Conservation (phyloP, 495 filamentous ascomycete genomes). For the Penicillium pulvis region DNA sequence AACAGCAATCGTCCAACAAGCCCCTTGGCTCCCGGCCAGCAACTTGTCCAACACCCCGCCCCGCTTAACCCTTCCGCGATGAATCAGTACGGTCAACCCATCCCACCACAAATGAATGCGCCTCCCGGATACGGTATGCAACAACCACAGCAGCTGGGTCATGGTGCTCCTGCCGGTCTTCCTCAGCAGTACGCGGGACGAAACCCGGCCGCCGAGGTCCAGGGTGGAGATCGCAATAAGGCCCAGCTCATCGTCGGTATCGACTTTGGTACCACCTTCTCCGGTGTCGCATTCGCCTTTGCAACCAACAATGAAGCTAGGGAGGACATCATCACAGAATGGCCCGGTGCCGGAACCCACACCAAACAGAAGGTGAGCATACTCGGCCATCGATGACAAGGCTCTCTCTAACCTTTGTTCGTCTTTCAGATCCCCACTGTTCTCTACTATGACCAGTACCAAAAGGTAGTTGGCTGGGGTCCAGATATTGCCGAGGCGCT, state of each 20-base stretch:
- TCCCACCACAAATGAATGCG: constrained; percentile 48
- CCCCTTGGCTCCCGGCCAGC: constrained; percentile 57
- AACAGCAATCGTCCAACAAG: constrained; percentile 55
- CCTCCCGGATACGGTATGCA: constrained; percentile 54
- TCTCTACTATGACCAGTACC: constrained; percentile 80
- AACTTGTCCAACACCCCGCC: constrained; percentile 69
- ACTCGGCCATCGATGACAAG: not conserved
- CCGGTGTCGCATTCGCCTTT: constrained; percentile 78
- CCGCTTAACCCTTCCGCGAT: constrained; percentile 63
- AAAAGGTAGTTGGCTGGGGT: constrained; percentile 81
- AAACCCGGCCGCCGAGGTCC: constrained; percentile 72
- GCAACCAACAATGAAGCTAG: constrained; percentile 75
- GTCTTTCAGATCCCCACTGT: constrained; percentile 69
- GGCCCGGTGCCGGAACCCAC: constrained; percentile 75
- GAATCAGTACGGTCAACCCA: constrained; percentile 52
- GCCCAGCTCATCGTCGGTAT: constrained; percentile 73
- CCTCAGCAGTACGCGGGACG: constrained; percentile 48
- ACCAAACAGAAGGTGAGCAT: constrained; percentile 70
- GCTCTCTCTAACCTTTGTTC: constrained; percentile 7
- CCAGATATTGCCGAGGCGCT: constrained; percentile 79
- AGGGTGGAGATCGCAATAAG: constrained; percentile 76
- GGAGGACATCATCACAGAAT: constrained; percentile 80
- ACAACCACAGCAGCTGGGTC: constrained; percentile 41
- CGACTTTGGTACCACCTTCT: constrained; percentile 78
- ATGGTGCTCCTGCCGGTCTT: constrained; percentile 42